Evolutionary conservation across 148 eudicot genomes (phyloP).

Genomic region (Cornus suecica): DNA sequence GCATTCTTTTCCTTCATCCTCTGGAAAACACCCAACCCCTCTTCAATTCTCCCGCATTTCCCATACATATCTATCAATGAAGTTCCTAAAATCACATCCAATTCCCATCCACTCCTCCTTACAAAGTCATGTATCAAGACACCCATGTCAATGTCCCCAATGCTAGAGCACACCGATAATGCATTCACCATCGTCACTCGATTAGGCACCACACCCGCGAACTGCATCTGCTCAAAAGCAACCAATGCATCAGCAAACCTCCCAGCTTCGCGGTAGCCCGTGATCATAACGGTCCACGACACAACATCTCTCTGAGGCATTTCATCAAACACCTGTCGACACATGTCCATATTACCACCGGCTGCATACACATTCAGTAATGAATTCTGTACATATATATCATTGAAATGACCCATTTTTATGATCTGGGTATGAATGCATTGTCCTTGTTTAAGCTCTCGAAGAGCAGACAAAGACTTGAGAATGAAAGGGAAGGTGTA

Average conservation of each 20-base stretch:
- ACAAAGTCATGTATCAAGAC: conserved; percentile 35
- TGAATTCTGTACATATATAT: conserved; percentile 41
- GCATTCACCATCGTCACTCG: conserved; percentile 50
- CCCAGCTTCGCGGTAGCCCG: conserved; percentile 33
- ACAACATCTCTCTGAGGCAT: conserved; percentile 51
- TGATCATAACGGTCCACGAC: conserved; percentile 48
- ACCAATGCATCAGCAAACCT: conserved; percentile 34
- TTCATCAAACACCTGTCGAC: conserved; percentile 44
- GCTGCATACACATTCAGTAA: conserved; percentile 39
- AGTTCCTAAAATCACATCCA: conserved; percentile 44
- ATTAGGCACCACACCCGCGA: conserved; percentile 38
- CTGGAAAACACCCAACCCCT: conserved; percentile 32
- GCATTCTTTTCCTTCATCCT: conserved; percentile 38
- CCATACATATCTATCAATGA: conserved; percentile 54
- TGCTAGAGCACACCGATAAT: conserved; percentile 37
- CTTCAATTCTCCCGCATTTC: conserved; percentile 35
- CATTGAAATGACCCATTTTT: conserved; percentile 27
- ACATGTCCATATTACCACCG: conserved; percentile 25
- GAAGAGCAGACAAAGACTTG: conserved; percentile 35
- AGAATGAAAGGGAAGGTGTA: conserved; percentile 47
- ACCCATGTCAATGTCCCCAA: conserved; percentile 46
- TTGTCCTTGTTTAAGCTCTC: conserved; percentile 20
- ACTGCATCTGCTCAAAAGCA: conserved; percentile 35
- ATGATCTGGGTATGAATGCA: conserved; percentile 35
- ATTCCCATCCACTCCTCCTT: conserved; percentile 35